phyloP scores from a whole-genome alignment of 176 grass and related monocot genomes.

The Rhynchospora pubera region DNA sequence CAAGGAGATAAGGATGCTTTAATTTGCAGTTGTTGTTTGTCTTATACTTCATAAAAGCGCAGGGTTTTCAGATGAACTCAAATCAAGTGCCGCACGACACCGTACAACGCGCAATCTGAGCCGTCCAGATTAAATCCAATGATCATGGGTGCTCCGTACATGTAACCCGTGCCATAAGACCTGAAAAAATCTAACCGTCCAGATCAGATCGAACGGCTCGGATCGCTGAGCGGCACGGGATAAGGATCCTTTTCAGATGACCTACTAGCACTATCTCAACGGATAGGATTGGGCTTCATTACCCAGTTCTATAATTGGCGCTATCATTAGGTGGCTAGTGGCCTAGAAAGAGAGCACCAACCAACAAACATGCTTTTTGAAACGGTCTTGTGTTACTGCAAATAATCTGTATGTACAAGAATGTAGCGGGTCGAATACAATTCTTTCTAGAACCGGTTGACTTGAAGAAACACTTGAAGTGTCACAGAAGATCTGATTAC shows the following conservation, averaged over 20 bases:
- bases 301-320: background rate
- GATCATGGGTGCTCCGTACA: no score
- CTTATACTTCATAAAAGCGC: background rate
- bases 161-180: no score
- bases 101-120: no score
- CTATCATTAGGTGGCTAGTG: background rate
- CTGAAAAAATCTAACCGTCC: no score
- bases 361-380: background rate
- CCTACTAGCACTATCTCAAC: no score
- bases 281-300: no score
- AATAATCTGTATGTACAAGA: background rate
- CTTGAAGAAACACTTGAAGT: background rate
- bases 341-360: background rate
- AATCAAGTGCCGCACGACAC: no score
- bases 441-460: background rate
- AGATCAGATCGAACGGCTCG: no score
- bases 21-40: background rate
- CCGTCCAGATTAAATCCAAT: no score
- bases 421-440: background rate
- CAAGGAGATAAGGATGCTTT: background rate
- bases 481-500: background rate
- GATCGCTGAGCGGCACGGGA: no score
- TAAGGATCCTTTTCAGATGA: no score
- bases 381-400: background rate
- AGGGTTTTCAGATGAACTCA: no score